These are phyloP conservation scores for Zopfia rhizophila DNA, from an alignment of 2,329 filamentous ascomycete species.

Conservation along the genomic window DNA sequence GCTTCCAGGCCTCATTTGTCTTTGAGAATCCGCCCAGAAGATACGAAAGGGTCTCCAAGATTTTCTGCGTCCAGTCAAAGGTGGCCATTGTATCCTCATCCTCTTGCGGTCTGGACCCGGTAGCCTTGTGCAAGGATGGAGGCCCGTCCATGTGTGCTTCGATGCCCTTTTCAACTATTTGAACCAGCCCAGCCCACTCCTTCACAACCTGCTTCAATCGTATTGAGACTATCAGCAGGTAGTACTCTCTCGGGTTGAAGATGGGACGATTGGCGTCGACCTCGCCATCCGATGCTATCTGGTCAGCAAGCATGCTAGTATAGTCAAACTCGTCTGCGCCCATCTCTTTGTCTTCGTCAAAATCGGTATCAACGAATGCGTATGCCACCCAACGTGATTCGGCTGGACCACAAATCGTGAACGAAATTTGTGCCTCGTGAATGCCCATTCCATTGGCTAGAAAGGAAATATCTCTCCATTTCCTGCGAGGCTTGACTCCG, in stretches of 20 bases:
- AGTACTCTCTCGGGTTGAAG: constrained; percentile 13
- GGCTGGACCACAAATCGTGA: constrained; percentile 3
- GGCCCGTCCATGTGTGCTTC: not conserved
- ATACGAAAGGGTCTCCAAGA: too few species aligned
- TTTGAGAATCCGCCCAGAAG: not conserved
- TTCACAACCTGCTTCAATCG: not conserved
- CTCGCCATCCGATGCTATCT: not conserved
- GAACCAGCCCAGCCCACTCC: constrained; percentile 2
- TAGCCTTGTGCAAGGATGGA: too few species aligned
- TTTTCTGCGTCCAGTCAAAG: too few species aligned
- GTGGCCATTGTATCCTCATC: too few species aligned
- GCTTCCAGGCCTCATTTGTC: constrained; percentile 2
- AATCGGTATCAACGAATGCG: constrained; percentile 5
- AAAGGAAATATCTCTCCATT: constrained; percentile 10
- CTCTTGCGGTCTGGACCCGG: too few species aligned
- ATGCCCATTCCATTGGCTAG: not conserved
- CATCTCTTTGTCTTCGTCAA: constrained; percentile 3
- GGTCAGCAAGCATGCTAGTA: not conserved
- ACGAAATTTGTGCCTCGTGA: constrained; percentile 1
- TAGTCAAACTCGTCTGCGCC: constrained; percentile 2
- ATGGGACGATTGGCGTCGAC: constrained; percentile 6
- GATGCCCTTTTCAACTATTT: constrained; percentile 1
- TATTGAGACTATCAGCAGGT: not conserved
- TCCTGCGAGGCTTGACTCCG: not conserved
- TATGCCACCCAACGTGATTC: constrained; percentile 1